Conservation (phyloP, 805 yeast genomes). For the Metschnikowia gruessii region DNA sequence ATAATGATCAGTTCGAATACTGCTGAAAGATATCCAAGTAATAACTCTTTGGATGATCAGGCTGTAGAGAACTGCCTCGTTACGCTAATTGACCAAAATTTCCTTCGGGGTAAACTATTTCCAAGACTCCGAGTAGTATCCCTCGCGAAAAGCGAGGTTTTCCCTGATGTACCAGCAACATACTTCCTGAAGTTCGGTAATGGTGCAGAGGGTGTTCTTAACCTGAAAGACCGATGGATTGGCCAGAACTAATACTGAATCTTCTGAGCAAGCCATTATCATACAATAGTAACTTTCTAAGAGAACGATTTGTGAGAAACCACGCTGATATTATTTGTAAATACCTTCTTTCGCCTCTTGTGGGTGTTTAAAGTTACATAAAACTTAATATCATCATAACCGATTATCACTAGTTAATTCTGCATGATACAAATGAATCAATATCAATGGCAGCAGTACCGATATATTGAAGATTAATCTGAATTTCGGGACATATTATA, state of each 20-base stretch:
- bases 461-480: background rate
- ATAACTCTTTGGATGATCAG: conserved; percentile 29
- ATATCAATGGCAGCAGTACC: no score
- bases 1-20: conserved; percentile 3
- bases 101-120: conserved; percentile 51
- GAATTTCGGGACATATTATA: conserved; percentile 3
- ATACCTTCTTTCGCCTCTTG: no score
- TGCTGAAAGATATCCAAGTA: background rate
- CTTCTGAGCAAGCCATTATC: background rate
- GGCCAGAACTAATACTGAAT: background rate
- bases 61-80: conserved; percentile 50
- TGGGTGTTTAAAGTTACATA: no score
- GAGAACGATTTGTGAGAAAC: no score
- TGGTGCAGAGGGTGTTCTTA: conserved; percentile 15
- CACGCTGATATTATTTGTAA: no score
- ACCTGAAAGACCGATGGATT: conserved; percentile 19
- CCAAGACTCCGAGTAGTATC: conserved; percentile 40
- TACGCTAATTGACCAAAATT: conserved; percentile 51
- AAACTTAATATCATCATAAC: no score
- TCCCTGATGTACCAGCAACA: conserved; percentile 30
- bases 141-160: conserved; percentile 42
- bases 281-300: no score
- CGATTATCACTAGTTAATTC: no score
- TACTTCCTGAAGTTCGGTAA: conserved; percentile 22
- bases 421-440: no score